These are phyloP conservation scores for grape (Vitis vinifera) DNA, from an alignment of 164 flowering plant genomes.

Conservation along the genomic window DNA sequence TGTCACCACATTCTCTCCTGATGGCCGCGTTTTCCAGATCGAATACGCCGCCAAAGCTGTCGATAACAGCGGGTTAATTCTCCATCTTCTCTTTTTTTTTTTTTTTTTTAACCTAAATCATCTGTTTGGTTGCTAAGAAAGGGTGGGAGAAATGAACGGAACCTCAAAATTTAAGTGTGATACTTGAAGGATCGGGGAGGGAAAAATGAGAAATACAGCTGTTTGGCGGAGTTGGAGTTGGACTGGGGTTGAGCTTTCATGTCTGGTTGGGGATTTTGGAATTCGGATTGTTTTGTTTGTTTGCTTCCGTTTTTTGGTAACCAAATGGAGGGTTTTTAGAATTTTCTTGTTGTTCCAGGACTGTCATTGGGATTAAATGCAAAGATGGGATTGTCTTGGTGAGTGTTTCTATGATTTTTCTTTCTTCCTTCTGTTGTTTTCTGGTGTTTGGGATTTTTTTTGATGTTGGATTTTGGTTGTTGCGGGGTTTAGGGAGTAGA, in stretches of 20 bases:
- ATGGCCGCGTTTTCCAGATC: constrained; percentile 98
- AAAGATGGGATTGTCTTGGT: constrained; percentile 87
- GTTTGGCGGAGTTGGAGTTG: too few relatives aligned
- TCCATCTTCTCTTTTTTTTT: not conserved
- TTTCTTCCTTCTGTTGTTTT: not conserved
- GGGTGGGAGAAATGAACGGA: too few relatives aligned
- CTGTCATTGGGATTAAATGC: constrained; percentile 87
- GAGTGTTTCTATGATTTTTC: not conserved
- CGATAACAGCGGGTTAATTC: constrained; percentile 83
- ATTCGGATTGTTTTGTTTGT: not conserved
- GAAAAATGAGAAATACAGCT: too few relatives aligned
- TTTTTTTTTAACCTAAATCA: not conserved
- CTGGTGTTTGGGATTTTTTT: not conserved
- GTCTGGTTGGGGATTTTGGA: not conserved
- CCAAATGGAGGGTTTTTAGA: too few relatives aligned
- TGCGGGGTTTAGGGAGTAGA: constrained; percentile 70
- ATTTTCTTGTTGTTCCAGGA: constrained; percentile 36
- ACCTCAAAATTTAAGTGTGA: too few relatives aligned
- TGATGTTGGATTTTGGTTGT: not conserved
- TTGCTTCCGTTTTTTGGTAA: not conserved
- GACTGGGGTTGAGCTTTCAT: too few relatives aligned
- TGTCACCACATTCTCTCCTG: constrained; percentile 97
- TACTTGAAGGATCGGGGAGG: too few relatives aligned
- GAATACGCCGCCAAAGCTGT: constrained; percentile 98
- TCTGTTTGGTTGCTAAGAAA: too few relatives aligned